Conservation (phyloP, 2,329 filamentous ascomycete genomes). For the Sporothrix curviconia region DNA sequence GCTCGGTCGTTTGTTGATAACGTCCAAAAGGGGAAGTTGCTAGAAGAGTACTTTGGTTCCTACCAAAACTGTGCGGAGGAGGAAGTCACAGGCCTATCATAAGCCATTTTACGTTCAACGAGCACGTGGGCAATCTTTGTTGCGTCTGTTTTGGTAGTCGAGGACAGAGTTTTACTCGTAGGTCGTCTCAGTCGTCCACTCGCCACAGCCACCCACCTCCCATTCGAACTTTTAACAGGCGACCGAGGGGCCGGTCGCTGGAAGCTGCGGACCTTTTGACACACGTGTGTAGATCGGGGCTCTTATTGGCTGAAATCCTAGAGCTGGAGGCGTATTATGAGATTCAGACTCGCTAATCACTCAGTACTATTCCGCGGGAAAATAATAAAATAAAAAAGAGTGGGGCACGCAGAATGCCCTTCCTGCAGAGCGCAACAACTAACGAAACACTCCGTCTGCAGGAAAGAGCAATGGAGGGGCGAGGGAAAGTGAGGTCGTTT, state of each 20-base stretch:
- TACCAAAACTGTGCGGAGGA: not conserved
- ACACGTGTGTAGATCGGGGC: conserved; percentile 16
- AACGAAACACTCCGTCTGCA: not conserved
- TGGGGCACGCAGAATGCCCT: too few relatives aligned
- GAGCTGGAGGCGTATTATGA: not conserved
- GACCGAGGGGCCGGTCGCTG: too few relatives aligned
- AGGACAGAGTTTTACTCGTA: not conserved
- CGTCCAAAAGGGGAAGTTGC: not conserved
- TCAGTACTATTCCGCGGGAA: conserved; percentile 1
- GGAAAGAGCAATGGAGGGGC: not conserved
- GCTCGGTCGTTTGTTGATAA: not conserved
- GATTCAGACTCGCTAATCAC: conserved; percentile 1
- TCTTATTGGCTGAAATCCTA: conserved; percentile 13
- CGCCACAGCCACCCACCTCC: too few relatives aligned
- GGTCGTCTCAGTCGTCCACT: too few relatives aligned
- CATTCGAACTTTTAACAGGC: too few relatives aligned
- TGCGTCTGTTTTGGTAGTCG: not conserved
- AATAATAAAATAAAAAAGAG: not conserved
- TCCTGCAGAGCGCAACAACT: too few relatives aligned
- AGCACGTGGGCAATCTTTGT: not conserved
- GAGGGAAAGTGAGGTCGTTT: not conserved
- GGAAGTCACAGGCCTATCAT: not conserved
- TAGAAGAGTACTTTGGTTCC: not conserved
- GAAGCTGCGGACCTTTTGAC: not conserved
- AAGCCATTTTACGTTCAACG: too few relatives aligned